Base-by-base conservation (phyloP, 768 basidiomycete species). In the Rhodotorula kratochvilovae region DNA sequence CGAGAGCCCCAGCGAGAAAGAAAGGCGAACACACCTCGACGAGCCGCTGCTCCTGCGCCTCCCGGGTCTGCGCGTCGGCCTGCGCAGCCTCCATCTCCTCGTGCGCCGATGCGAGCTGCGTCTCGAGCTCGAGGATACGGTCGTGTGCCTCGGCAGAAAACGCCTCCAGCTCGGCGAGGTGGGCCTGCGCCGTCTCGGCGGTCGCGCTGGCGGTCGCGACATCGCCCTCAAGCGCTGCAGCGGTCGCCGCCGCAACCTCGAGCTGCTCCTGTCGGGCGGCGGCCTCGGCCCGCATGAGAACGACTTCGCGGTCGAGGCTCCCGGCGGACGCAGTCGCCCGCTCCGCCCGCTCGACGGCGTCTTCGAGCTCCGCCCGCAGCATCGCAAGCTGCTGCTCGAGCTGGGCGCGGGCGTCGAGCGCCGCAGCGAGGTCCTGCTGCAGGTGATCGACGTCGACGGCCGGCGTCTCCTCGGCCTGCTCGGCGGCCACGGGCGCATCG, bases 361-460 rank as follows among this genome's bases (percentile, higher is more conserved):
- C 45, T 0, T 29, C 67, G 23, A 61, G 61, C 45, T 56, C 43
- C 2, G 13, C n/a, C 60, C 36, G 42, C 5, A 35, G 42, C 11
- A 27, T 29, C 7, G 21, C 61, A 42, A 67, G 66, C 29, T 67
- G 55, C 23, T 67, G 61, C 42, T 71, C 61, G 35, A 51, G 46
- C 0, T 31, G 42, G 2, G 43, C 8, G 13, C 63, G 54, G 1
- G 19, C 6, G 29, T 25, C 63, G 43, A 53, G 35, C 3, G 43
- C 42, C 3, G 42, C 53, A 27, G 48, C 33, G 29, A 53, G 36
- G 36, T 39, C 53, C 21, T 29, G 17, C 31, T 66, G 65, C 55
- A 71, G 56, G 7, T 43, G 39, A 6, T 36, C 61, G 39, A 67
- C 2, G 7, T 54, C 61, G 45, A 13, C 54, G 6, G 29, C 6